Percentiles rank a stretch among this genome's conserved stretches.
phyloP scores from a whole-genome alignment of 139 green algal genomes.

The Chlamydomonas schloesseri region DNA sequence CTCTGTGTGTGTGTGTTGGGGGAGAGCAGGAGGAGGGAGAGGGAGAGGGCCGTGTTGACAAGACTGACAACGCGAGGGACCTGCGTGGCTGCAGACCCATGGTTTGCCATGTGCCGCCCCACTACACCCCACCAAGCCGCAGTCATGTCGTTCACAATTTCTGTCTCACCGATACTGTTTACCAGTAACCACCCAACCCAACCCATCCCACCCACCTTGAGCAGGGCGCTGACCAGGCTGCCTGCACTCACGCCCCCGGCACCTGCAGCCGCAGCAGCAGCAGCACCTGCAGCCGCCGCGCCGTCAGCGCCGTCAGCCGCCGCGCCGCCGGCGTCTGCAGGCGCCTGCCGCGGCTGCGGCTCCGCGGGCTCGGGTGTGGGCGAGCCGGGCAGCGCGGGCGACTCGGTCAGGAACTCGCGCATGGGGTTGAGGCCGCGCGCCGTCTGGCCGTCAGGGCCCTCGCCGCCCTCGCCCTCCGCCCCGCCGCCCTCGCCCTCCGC shows the following conservation, averaged over 20 bases:
- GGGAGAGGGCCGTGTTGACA: not conserved
- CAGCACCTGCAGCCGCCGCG: too few species aligned
- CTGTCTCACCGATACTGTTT: too few species aligned
- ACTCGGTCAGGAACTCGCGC: conserved; percentile 1
- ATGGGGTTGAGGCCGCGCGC: not conserved
- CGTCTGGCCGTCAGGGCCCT: not conserved
- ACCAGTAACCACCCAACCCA: too few species aligned
- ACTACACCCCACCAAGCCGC: too few species aligned
- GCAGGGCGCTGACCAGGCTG: conserved; percentile 24
- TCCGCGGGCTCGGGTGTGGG: not conserved
- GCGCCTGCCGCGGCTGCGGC: not conserved
- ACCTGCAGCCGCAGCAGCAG: too few species aligned
- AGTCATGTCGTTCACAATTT: too few species aligned
- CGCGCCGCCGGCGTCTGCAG: not conserved
- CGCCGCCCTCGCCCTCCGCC: not conserved
- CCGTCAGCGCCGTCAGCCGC: not conserved
- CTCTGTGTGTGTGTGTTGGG: not conserved
- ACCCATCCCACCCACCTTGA: conserved; percentile 2
- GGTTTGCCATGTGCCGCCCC: too few species aligned
- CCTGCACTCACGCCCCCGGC: not conserved
- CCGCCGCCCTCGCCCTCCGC: conserved; percentile 11
- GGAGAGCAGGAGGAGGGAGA: not conserved
- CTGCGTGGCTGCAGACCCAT: too few species aligned
- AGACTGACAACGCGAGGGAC: too few species aligned
- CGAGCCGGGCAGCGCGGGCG: conserved; percentile 6